Conservation (phyloP, 768 basidiomycete genomes). For the Suillus subluteus region DNA sequence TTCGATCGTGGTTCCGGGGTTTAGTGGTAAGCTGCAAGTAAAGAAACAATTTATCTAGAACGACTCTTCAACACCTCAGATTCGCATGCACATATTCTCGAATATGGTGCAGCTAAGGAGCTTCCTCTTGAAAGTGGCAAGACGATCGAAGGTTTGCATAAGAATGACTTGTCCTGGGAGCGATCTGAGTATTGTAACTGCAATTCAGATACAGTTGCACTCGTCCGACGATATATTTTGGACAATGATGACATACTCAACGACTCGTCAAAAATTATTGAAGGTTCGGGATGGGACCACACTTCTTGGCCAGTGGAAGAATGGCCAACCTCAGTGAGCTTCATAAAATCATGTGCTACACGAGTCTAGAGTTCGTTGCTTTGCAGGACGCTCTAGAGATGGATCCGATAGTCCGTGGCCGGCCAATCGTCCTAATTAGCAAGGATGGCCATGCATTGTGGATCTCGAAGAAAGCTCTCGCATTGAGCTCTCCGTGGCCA, state of each 20-base stretch:
- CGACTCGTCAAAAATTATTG: conserved; percentile 64
- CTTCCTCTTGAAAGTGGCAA: conserved; percentile 67
- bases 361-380: conserved; percentile 6
- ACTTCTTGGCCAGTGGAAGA: conserved; percentile 63
- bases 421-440: conserved; percentile 77
- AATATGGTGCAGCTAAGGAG: conserved; percentile 70
- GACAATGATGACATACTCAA: conserved; percentile 56
- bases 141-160: conserved; percentile 54
- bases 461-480: conserved; percentile 71
- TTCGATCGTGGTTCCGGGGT: conserved; percentile 70
- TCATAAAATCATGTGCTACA: conserved; percentile 24
- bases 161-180: too few relatives aligned
- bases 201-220: conserved; percentile 59
- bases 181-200: neutral
- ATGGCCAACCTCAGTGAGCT: conserved; percentile 69
- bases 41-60: conserved; percentile 4
- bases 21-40: conserved; percentile 56
- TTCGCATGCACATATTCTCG: conserved; percentile 78
- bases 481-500: conserved; percentile 64
- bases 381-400: conserved; percentile 69
- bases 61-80: conserved; percentile 44
- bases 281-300: conserved; percentile 93
- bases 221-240: conserved; percentile 64
- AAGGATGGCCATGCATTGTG: conserved; percentile 91
- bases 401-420: conserved; percentile 66